phyloP scores from a whole-genome alignment of 2,329 filamentous ascomycete species.

The Microsporum audouinii region DNA sequence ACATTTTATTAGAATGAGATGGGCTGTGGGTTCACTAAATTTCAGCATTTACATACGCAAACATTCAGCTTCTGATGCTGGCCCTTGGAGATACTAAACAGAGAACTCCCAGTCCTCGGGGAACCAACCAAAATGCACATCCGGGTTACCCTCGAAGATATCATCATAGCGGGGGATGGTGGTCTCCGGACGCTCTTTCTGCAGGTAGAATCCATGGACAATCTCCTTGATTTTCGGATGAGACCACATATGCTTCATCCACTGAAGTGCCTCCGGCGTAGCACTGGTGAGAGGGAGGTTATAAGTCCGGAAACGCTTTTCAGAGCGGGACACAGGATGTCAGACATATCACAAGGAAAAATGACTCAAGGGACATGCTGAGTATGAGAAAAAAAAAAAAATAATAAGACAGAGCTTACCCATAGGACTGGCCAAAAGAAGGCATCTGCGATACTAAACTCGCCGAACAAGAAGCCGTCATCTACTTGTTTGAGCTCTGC shows the following conservation, averaged over 20 bases:
- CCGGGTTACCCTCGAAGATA: constrained; percentile 20
- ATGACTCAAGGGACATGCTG: too few relatives aligned
- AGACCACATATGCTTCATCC: constrained; percentile 28
- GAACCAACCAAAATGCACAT: constrained; percentile 21
- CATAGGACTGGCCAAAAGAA: constrained; percentile 32
- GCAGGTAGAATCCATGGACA: constrained; percentile 19
- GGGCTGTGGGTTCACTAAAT: too few relatives aligned
- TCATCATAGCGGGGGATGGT: constrained; percentile 23
- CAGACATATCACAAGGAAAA: background rate
- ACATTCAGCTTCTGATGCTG: too few relatives aligned
- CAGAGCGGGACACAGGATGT: background rate
- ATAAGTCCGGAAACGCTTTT: constrained; percentile 26
- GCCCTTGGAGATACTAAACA: background rate
- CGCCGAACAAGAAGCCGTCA: constrained; percentile 28
- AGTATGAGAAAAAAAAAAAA: background rate
- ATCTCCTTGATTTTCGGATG: constrained; percentile 19
- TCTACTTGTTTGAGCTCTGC: constrained; percentile 19
- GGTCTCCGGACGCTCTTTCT: constrained; percentile 22
- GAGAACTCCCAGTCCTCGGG: constrained; percentile 23
- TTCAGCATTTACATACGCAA: too few relatives aligned
- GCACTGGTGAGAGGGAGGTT: constrained; percentile 21
- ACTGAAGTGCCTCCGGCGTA: constrained; percentile 19
- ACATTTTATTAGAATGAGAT: background rate
- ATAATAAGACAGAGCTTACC: constrained; percentile 17
- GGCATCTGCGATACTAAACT: constrained; percentile 29